A percentile compares a stretch with the other conserved stretches of the same genome.
These are phyloP conservation scores for Trichophyton schoenleinii DNA, from an alignment of 2,329 filamentous ascomycete species.

Conservation along the genomic window DNA sequence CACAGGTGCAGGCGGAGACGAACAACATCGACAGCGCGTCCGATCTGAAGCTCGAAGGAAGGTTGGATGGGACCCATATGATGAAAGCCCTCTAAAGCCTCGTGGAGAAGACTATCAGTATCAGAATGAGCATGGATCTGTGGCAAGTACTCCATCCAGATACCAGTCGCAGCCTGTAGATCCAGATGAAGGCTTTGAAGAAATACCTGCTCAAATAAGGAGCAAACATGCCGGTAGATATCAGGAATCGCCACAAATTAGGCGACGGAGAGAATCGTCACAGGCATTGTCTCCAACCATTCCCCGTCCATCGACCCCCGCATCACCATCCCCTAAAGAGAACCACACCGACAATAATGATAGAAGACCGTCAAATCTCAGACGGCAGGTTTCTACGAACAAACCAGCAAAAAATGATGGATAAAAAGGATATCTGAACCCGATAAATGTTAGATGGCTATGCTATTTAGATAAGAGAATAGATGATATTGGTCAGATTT, in stretches of 20 bases:
- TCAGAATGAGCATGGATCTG: slow-evolving; percentile 17
- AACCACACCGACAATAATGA: not conserved
- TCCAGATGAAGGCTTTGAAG: not conserved
- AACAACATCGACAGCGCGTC: slow-evolving; percentile 47
- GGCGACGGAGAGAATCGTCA: not conserved
- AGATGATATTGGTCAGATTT: too few species aligned
- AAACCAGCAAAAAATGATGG: too few species aligned
- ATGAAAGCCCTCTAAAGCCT: slow-evolving; percentile 56
- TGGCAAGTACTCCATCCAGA: slow-evolving; percentile 4
- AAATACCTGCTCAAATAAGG: not conserved
- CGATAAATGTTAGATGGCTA: not conserved
- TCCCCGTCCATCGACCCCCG: not conserved
- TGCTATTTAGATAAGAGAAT: too few species aligned
- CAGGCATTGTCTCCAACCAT: not conserved
- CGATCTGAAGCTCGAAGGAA: slow-evolving; percentile 48
- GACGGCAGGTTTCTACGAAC: not conserved
- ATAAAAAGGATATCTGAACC: not conserved
- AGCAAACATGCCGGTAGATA: not conserved
- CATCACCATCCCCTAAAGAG: not conserved
- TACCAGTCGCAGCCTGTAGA: not conserved
- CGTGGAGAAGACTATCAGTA: slow-evolving; percentile 55
- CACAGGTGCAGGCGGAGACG: slow-evolving; percentile 52
- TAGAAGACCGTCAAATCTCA: not conserved
- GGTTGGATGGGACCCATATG: slow-evolving; percentile 60
- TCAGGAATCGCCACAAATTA: not conserved